Evolutionary conservation across 2,329 filamentous ascomycete species (phyloP), one percentile per base, ranked within the genome.

Genomic region (Ilyonectria mors-panacis): DNA sequence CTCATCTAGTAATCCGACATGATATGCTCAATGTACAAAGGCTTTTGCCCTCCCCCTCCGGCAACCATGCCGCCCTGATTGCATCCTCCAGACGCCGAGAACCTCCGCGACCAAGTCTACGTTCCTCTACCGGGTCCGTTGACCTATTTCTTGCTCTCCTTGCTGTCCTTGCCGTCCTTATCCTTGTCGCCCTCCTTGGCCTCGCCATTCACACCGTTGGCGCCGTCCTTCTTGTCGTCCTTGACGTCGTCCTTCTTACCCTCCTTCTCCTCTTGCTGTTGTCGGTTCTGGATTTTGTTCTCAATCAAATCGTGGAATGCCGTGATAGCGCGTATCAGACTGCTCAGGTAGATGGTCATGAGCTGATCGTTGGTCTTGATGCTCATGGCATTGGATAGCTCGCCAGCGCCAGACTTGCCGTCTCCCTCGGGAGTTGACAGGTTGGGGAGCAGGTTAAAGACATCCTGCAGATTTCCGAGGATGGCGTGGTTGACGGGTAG

Each of bases 321-420:
- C 13, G 96, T 98, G 78, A 99, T 99, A 64, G 96, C 96, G 68
- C 96, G 90, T 83, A 99, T 98, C 85, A 77, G 85, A 85, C 94
- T 97, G 84, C 94, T 97, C 61, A 99, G 87, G 83, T 99, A 99
- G 81, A 99, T 98, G 59, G 95, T 91, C 93, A 99, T 98, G 72
- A 99, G 89, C 85, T 99, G 96, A 81, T 99, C 96, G 79, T 99
- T 99, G 66, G 95, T 98, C 89, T 99, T 99, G 85, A 97, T 90
- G 83, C 94, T 97, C 94, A 99, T 97, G 39, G 96, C 95, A 69
- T 96, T 89, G n/a, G 94, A 92, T 60, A 99, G 87, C 81, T 98
- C 96, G 78, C 92, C 92, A 76, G 94, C 94, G 75, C 92, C 83
- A 35, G 83, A 78, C 76, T 91, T 88, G 69, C 85, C 87, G 47